Conservation (phyloP, 2,329 filamentous ascomycete genomes). For the Didymella exigua region DNA sequence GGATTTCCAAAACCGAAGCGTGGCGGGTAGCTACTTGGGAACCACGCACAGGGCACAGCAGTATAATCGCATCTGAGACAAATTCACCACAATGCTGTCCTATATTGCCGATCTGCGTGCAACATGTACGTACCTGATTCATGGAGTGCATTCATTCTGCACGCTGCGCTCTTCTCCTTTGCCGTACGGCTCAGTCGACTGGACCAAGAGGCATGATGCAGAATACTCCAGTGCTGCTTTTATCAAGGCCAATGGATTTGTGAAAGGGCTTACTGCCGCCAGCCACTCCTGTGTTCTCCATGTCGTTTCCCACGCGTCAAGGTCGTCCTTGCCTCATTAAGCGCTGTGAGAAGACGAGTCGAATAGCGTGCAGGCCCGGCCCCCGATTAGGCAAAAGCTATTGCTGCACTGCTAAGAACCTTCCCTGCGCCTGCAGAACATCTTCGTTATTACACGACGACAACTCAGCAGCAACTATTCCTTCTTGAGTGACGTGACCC, state of each 20-base stretch:
- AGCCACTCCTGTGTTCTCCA: constrained; percentile 22
- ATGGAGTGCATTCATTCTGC: constrained; percentile 12
- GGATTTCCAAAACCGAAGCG: constrained; percentile 12
- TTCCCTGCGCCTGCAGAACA: constrained; percentile 22
- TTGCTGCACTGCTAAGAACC: constrained; percentile 13
- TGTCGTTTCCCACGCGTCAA: constrained; percentile 5
- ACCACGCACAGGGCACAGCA: constrained; percentile 27
- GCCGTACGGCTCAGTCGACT: neutral
- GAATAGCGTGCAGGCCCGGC: neutral
- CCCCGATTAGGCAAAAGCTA: constrained; percentile 2
- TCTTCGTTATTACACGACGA: constrained; percentile 21
- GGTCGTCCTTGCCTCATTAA: constrained; percentile 11
- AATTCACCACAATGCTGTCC: constrained; percentile 18
- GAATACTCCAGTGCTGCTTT: neutral
- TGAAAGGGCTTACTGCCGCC: constrained; percentile 13
- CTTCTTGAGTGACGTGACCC: constrained; percentile 8
- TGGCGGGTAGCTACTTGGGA: constrained; percentile 26
- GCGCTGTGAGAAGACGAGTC: neutral
- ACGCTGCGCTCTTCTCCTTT: constrained; percentile 36
- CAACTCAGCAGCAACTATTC: constrained; percentile 22
- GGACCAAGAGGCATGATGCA: neutral
- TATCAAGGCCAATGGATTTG: constrained; percentile 1
- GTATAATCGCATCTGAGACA: constrained; percentile 18
- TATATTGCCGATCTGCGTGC: constrained; percentile 5
- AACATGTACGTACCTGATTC: neutral